Conservation (phyloP, 1,284 basidiomycete genomes). For the Boletus sp. region DNA sequence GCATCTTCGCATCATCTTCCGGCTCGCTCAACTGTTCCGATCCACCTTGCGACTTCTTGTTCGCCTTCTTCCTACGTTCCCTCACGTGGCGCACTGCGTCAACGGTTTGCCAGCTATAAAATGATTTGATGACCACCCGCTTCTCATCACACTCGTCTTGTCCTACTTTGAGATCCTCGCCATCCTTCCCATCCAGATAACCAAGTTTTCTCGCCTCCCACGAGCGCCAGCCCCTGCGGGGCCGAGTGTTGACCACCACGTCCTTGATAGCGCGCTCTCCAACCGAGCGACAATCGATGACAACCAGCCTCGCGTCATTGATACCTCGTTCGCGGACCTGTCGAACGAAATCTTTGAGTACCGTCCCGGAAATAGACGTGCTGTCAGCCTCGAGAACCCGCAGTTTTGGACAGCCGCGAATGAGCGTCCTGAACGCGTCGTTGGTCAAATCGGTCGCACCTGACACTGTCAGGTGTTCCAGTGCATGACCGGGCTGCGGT, state of each 20-base stretch:
- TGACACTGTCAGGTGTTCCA: slow-evolving; percentile 76
- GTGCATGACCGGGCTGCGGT: slow-evolving; percentile 51
- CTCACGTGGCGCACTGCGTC: slow-evolving; percentile 62
- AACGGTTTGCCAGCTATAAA: slow-evolving; percentile 83
- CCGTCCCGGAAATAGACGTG: slow-evolving; percentile 62
- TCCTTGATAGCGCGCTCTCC: slow-evolving; percentile 61
- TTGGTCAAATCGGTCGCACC: slow-evolving; percentile 61
- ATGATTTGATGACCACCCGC: slow-evolving; percentile 78
- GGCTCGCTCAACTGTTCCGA: slow-evolving; percentile 28
- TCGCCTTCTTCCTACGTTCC: slow-evolving; percentile 46
- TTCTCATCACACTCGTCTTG: slow-evolving; percentile 72
- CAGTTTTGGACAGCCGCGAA: slow-evolving; percentile 61
- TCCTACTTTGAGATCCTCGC: slow-evolving; percentile 56
- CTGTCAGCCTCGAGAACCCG: slow-evolving; percentile 72
- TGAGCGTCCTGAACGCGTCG: slow-evolving; percentile 59
- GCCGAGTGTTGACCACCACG: slow-evolving; percentile 51
- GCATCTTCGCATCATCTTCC: slow-evolving; percentile 19
- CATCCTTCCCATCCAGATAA: slow-evolving; percentile 66
- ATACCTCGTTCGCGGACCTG: slow-evolving; percentile 47
- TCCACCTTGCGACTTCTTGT: slow-evolving; percentile 40
- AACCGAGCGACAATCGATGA: slow-evolving; percentile 74
- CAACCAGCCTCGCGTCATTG: slow-evolving; percentile 53
- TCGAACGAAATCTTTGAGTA: slow-evolving; percentile 67
- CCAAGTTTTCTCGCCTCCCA: slow-evolving; percentile 62
- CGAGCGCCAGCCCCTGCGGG: slow-evolving; percentile 67